Conservation (phyloP, 768 basidiomycete genomes). For the Mycena venus region DNA sequence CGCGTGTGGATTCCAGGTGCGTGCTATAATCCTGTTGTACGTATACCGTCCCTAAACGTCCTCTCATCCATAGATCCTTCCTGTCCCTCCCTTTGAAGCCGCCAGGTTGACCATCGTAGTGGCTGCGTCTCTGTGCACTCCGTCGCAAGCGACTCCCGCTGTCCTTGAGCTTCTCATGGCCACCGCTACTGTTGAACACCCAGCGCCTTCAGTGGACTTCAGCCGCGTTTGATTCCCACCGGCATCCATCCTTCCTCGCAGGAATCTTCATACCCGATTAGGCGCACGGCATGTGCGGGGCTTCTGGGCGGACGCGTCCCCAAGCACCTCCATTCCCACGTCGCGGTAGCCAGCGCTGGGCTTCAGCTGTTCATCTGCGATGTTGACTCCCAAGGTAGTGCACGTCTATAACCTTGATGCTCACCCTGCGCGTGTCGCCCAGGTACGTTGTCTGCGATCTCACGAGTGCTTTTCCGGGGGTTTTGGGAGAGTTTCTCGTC, state of each 20-base stretch:
- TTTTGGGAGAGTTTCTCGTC: too few relatives aligned
- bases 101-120: not conserved
- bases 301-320: not conserved
- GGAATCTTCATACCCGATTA: not conserved
- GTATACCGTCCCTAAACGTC: not conserved
- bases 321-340: not conserved
- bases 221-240: too few relatives aligned
- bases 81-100: not conserved
- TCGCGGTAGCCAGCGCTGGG: not conserved
- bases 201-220: not conserved
- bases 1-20: not conserved
- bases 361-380: not conserved
- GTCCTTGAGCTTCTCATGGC: not conserved
- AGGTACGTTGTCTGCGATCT: too few relatives aligned
- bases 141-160: not conserved
- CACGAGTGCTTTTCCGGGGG: too few relatives aligned
- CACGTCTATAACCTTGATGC: too few relatives aligned
- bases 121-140: not conserved
- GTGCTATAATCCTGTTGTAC: not conserved
- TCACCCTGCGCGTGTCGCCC: too few relatives aligned
- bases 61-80: not conserved
- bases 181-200: not conserved
- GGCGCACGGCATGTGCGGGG: not conserved
- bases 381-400: not conserved
- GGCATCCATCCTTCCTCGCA: not conserved